Conservation (phyloP, 1,284 basidiomycete genomes). For the Porodaedalea pini region DNA sequence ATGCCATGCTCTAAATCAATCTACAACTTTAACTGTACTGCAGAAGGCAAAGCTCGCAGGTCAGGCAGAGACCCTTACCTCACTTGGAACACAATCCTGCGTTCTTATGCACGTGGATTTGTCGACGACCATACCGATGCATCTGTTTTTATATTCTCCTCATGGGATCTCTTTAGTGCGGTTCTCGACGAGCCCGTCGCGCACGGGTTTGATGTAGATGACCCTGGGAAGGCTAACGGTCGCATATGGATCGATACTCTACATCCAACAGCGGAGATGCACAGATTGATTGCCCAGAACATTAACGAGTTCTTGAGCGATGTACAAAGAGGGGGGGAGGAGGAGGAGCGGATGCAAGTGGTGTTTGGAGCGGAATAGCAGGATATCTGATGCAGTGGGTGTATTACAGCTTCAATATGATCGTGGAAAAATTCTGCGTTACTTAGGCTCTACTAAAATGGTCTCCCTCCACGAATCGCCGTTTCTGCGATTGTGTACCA, state of each 20-base stretch:
- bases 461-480: no score
- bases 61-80: constrained; percentile 22
- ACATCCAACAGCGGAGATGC: constrained; percentile 46
- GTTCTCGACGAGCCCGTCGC: constrained; percentile 43
- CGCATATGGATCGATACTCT: constrained; percentile 50
- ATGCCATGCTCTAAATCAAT: no score
- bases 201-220: constrained; percentile 38
- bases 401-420: no score
- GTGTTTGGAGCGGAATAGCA: no score
- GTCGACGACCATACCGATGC: constrained; percentile 37
- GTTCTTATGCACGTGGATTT: constrained; percentile 35
- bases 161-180: constrained; percentile 43
- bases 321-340: neutral
- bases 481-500: no score
- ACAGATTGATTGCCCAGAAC: constrained; percentile 39
- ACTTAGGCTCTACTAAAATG: no score
- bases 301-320: constrained; percentile 37
- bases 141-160: constrained; percentile 49
- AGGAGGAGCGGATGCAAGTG: neutral
- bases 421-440: no score
- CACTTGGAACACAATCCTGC: constrained; percentile 46
- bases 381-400: no score
- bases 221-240: constrained; percentile 34
- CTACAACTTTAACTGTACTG: neutral
- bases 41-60: neutral